phyloP scores from a whole-genome alignment of 768 basidiomycete genomes.

The Kwoniella dejecticola region DNA sequence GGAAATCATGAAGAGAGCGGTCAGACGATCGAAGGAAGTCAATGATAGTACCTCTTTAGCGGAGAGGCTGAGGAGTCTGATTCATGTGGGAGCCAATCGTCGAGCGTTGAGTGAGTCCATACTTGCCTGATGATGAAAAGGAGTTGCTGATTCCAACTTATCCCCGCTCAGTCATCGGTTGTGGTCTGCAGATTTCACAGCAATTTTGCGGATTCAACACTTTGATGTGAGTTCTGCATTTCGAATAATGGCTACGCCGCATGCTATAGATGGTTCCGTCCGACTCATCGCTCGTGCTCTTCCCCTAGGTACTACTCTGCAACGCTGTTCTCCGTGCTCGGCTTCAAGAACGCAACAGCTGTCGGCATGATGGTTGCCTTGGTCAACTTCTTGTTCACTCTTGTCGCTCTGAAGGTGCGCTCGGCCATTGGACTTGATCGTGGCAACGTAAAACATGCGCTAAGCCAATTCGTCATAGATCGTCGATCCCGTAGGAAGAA shows the following conservation, averaged over 20 bases:
- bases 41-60: conserved; percentile 65
- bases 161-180: conserved; percentile 64
- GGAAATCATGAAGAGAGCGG: conserved; percentile 64
- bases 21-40: conserved; percentile 61
- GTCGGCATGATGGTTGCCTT: conserved; percentile 76
- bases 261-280: neutral
- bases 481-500: conserved; percentile 71
- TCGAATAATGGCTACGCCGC: neutral
- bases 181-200: conserved; percentile 80
- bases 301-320: conserved; percentile 62
- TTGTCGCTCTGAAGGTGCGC: conserved; percentile 63
- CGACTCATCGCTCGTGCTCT: neutral
- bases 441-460: neutral
- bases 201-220: conserved; percentile 85
- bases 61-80: conserved; percentile 63
- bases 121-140: neutral
- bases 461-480: conserved; percentile 56
- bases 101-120: conserved; percentile 65
- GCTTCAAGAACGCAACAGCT: conserved; percentile 78
- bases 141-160: neutral
- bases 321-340: conserved; percentile 76
- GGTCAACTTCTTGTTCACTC: conserved; percentile 76
- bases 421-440: neutral
- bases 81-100: conserved; percentile 65
- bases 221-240: conserved; percentile 57